Base-by-base conservation (phyloP, 2,329 filamentous ascomycete species). In the Westerdykella aurantiaca region DNA sequence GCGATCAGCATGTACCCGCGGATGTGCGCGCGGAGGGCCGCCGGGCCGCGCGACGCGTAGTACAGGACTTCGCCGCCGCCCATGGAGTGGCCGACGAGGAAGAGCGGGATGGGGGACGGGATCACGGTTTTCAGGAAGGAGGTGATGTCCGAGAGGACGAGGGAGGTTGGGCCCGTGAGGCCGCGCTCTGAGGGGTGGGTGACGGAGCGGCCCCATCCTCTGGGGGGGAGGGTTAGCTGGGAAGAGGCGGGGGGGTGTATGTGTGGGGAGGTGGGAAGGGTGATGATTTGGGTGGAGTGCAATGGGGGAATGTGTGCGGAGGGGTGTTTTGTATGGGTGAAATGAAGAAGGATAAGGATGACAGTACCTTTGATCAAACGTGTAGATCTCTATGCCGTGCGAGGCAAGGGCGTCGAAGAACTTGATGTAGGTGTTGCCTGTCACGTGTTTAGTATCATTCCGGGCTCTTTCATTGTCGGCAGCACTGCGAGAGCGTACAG, bases 71-170 rank as follows among this genome's bases (percentile, higher is more conserved):
- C 78, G 18, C 82, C 87, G 46, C 90, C 90, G 52, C 90, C 90
- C 88, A 95, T 95, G 17, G 84, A 89, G 68, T 95, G 88, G 42
- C 90, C 90, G 73, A 93, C 81, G 16, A 96, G 76, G 69, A 95
- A 96, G 13, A 94, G 61, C 0, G 88, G 88, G 2, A 68, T 48
- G 9, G 64, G 53, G 34, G 68, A 63, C 9, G 75, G 75, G 5
- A 83, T 70, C 49, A 84, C 77, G 25, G 72, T 70, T 46, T 74
- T 74, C 52, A 93, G 74, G 64, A 96, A 88, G 35, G 82, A 82
- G 10, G 82, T 86, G 43, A 95, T 82, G 65, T 96, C 90, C 45
- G 78, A 75, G 37, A 95, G 72, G 44, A 95, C 87, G 43, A 75
- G 77, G 1, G 74, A 51, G 2, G 89, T 95, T 6, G 83, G 76